Evolutionary conservation across 345 rosid species (phyloP).

Genomic region (Syzygium grande): DNA sequence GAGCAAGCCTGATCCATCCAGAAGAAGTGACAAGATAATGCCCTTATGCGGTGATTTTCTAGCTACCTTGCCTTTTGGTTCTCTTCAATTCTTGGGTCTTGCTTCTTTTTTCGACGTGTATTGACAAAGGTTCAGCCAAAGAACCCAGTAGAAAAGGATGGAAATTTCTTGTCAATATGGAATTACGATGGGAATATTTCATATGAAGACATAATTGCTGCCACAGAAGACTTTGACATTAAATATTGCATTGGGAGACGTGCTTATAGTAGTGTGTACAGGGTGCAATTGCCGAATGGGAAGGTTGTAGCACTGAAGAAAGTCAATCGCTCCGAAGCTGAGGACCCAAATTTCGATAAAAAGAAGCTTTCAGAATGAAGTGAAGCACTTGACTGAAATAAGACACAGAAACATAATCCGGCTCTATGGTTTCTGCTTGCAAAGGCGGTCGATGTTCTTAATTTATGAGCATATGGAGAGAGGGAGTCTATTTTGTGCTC

Average conservation of each 20-base stretch:
- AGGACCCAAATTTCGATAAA: neutral
- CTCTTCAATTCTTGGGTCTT: no score
- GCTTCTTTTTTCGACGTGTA: neutral
- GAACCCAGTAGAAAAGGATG: neutral
- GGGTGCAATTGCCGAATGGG: conserved; percentile 2
- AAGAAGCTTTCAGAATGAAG: conserved; percentile 6
- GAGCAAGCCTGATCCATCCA: neutral
- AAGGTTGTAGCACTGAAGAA: conserved; percentile 10
- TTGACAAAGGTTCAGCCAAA: neutral
- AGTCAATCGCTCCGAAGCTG: neutral
- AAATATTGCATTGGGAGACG: conserved; percentile 17
- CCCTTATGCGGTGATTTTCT: neutral
- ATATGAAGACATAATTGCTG: conserved; percentile 7
- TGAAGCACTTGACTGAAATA: neutral
- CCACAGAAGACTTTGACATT: conserved; percentile 10
- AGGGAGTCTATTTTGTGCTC: neutral
- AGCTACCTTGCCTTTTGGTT: no score
- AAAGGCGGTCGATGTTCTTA: neutral
- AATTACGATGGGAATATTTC: conserved; percentile 11
- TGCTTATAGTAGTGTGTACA: conserved; percentile 19
- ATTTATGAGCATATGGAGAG: conserved; percentile 4
- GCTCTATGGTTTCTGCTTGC: conserved; percentile 1
- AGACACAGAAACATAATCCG: conserved; percentile 9
- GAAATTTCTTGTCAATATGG: neutral
- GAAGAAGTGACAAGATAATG: neutral